Percentiles rank a stretch among this genome's conserved stretches.
Evolutionary conservation across 73 alveolate genomes (phyloP).

Genomic region (Effrenium voratum): DNA sequence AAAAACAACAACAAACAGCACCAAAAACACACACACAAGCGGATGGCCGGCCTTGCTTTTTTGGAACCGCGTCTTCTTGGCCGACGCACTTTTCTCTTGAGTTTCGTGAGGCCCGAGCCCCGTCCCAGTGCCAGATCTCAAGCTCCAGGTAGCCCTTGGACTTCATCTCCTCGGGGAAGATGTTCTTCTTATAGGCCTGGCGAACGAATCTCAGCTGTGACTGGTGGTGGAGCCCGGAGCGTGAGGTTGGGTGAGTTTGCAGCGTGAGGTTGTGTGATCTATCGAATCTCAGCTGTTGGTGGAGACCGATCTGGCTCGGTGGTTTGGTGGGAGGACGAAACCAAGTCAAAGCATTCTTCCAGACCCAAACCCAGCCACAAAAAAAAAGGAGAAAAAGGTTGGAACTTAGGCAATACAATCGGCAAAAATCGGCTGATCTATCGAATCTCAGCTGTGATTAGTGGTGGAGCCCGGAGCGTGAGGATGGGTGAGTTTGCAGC

Average conservation of each 20-base stretch:
- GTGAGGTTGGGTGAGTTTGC: not conserved
- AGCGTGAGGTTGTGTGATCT: no score
- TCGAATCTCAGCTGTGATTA: not conserved
- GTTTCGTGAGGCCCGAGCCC: no score
- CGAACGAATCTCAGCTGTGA: not conserved
- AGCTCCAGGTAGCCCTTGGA: constrained; percentile 77
- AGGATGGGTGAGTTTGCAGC: not conserved
- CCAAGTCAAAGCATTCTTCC: no score
- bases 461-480: not conserved
- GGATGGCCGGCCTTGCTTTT: no score
- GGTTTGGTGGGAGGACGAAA: no score
- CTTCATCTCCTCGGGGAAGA: constrained; percentile 81
- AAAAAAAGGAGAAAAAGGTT: no score
- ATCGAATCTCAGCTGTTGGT: no score
- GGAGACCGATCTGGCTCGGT: no score
- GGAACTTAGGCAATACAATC: no score
- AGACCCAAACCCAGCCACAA: no score
- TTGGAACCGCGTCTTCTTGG: no score
- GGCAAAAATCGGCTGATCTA: not conserved
- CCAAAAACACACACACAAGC: not conserved
- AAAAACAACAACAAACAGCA: not conserved
- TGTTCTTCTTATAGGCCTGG: constrained; percentile 54
- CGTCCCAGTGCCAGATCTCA: constrained; percentile 92
- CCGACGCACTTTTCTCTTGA: no score
- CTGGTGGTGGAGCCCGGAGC: not conserved